Percentiles rank a stretch among this genome's conserved stretches.
phyloP scores from a whole-genome alignment of 2,329 filamentous ascomycete genomes.

The Diaporthe amygdali region DNA sequence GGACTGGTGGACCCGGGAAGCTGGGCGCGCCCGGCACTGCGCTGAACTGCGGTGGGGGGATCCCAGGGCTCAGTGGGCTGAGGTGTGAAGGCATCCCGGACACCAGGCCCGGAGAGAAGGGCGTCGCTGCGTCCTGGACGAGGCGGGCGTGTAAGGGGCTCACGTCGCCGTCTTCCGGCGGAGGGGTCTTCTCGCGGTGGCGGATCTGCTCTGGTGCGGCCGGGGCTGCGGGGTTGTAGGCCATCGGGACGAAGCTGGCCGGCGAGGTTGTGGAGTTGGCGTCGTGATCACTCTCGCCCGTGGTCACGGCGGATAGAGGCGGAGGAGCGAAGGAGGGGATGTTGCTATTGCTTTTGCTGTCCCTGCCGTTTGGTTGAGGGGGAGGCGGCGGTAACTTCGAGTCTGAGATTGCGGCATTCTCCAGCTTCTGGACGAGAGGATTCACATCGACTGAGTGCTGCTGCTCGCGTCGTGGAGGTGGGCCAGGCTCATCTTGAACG shows the following conservation, averaged over 20 bases:
- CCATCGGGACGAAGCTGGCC: conserved; percentile 65
- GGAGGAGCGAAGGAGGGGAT: conserved; percentile 46
- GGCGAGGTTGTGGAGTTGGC: conserved; percentile 29
- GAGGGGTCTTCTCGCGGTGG: conserved; percentile 81
- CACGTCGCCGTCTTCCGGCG: conserved; percentile 68
- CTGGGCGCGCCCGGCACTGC: conserved; percentile 43
- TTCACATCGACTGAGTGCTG: conserved; percentile 58
- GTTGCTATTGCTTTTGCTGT: conserved; percentile 27
- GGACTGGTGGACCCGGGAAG: conserved; percentile 46
- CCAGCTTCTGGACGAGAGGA: conserved; percentile 75
- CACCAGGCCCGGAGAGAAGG: conserved; percentile 56
- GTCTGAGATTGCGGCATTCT: conserved; percentile 71
- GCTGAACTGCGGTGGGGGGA: conserved; percentile 42
- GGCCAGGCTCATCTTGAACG: conserved; percentile 67
- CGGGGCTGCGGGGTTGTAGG: conserved; percentile 82
- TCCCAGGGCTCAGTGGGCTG: conserved; percentile 45
- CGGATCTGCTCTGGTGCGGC: conserved; percentile 74
- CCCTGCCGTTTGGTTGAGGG: conserved; percentile 15
- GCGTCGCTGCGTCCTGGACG: conserved; percentile 57
- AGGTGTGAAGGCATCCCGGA: conserved; percentile 46
- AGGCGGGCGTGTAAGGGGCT: conserved; percentile 65
- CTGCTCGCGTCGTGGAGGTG: conserved; percentile 43
- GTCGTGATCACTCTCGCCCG: conserved; percentile 36
- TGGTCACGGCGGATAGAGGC: conserved; percentile 41
- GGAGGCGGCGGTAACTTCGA: conserved; percentile 44